Percentiles rank a stretch among this genome's conserved stretches.
Evolutionary conservation across 345 rosid species (phyloP).

Genomic region (Arabidopsis suecica): DNA sequence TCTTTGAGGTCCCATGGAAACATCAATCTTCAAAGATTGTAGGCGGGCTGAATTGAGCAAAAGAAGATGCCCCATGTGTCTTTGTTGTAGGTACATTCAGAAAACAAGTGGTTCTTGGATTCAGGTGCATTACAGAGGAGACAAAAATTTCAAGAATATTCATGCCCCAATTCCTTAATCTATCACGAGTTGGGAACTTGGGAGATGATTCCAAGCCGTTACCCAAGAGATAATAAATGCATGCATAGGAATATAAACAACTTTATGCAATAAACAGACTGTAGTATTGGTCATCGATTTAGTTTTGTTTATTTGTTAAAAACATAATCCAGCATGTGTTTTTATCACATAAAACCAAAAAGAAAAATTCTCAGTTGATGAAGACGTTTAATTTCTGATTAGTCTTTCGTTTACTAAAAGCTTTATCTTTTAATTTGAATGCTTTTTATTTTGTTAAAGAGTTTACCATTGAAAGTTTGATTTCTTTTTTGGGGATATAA

Average conservation of each 20-base stretch:
- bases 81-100: neutral
- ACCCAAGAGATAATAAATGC: neutral
- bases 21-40: neutral
- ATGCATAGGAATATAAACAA: constrained; percentile 3
- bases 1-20: neutral
- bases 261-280: neutral
- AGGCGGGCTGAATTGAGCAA: neutral
- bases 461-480: too few relatives aligned
- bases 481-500: neutral
- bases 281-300: neutral
- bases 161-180: neutral
- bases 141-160: neutral
- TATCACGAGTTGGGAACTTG: neutral
- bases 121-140: neutral
- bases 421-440: too few relatives aligned
- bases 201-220: neutral
- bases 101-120: neutral
- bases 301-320: too few relatives aligned
- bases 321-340: too few relatives aligned
- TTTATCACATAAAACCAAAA: too few relatives aligned
- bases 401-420: neutral
- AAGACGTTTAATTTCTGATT: neutral
- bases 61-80: neutral
- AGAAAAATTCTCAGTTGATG: too few relatives aligned
- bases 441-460: too few relatives aligned